Evolutionary conservation across 108 stramenopile genomes (phyloP), one percentile per base, ranked within the genome.

Genomic region (Conticribra guillardii): DNA sequence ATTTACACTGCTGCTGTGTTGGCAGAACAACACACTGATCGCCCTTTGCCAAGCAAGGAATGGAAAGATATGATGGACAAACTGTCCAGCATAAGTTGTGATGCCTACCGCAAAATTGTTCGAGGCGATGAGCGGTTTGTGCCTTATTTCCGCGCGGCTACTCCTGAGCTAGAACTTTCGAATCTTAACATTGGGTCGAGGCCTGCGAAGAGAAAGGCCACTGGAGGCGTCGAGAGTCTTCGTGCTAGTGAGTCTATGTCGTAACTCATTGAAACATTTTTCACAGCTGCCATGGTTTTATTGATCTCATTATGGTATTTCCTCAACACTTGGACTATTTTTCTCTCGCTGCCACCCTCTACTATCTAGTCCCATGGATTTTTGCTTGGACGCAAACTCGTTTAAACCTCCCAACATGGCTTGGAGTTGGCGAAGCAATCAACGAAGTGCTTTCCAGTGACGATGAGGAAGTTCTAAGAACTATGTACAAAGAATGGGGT

Each of bases 301-400:
- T 28, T 8, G 22, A 28, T 58, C 29, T 58, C 15, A 9, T 58
- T 58, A 16, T 9, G 24, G 4, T 58, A 7, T 4, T 22, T 15
- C 22, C 8, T 9, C 9, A n/a, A 22, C 4, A 3, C 23, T 4
- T 24, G 23, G 16, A 55, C 15, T 59, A 32, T 33, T 27, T 47
- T 33, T 62, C 22, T 1, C 26, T 22, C 46, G 19, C 4, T 65
- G 1, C 3, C 46, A 51, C 28, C 2, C 52, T 30, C 28, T 31
- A 17, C 4, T 52, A 70, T 41, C 63, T 75, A 1, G 71, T 79
- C 15, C 98, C 98, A n/a, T 98, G 98, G 98, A 97, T 90, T 33
- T 99, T 99, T 69, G 89, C 98, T 2, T 99, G 98, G 98, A 96
- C 95, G 0, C 98, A 99, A 79, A 99, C 98, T 31, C 87, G 98